Conservation (phyloP, 139 green algal species). For the Yamagishiella unicocca region DNA sequence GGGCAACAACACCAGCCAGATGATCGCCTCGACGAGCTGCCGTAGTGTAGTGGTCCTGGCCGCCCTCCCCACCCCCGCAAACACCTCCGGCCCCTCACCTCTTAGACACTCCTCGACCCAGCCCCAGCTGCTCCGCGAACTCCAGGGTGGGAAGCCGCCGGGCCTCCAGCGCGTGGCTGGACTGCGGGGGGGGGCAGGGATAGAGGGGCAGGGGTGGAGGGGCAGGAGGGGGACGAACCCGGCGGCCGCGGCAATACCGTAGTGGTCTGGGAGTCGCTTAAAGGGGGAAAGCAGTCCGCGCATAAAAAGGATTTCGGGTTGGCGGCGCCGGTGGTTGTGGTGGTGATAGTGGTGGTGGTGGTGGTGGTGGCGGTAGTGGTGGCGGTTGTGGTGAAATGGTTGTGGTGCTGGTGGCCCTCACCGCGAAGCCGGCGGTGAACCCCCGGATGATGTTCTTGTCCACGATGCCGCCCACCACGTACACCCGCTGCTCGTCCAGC, state of each 20-base stretch:
- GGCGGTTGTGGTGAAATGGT: too few species aligned
- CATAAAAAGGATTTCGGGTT: too few species aligned
- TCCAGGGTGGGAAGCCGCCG: conserved; percentile 46
- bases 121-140: conserved; percentile 40
- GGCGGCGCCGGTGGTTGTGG: too few species aligned
- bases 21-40: too few species aligned
- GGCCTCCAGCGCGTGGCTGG: not conserved
- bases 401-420: too few species aligned
- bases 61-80: not conserved
- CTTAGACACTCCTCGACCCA: conserved; percentile 7
- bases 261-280: too few species aligned
- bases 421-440: conserved; percentile 26
- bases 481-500: conserved; percentile 21
- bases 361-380: too few species aligned
- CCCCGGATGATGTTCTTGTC: conserved; percentile 40
- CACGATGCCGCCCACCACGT: conserved; percentile 59
- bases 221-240: not conserved
- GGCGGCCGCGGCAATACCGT: too few species aligned
- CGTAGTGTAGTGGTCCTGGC: too few species aligned
- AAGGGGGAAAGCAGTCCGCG: too few species aligned
- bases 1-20: too few species aligned
- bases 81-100: not conserved
- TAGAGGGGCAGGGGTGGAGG: not conserved
- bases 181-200: not conserved
- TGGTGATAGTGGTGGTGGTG: too few species aligned